Evolutionary conservation across 2,329 filamentous ascomycete species (phyloP), one percentile per base, ranked within the genome.

Genomic region (Fusarium heterosporum): DNA sequence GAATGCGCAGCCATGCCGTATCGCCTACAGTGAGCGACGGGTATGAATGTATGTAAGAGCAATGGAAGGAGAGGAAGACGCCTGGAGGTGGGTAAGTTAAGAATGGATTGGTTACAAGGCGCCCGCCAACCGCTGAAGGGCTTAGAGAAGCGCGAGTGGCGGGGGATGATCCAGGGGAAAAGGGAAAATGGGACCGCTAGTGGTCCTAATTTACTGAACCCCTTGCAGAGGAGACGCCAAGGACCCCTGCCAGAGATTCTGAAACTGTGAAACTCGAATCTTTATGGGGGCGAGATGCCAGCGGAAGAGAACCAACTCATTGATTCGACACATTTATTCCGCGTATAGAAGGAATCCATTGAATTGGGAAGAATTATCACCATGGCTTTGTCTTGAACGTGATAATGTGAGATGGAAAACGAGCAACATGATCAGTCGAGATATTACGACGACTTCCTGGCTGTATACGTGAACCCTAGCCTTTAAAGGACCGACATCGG

Each of bases 241-340:
- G 42, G 47, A 52, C 43, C 40, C 34, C 16, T 36, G 34, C 8
- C 10, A 36, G 34, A 36, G 34, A 36, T 52, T 58, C 68, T 72
- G 70, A 72, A 72, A 72, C 70, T 48, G 61, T 66, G 64, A 72
- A 59, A 71, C 68, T 53, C 45, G 34, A 47, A 46, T 55, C n/a
- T 45, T 29, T 6, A 39, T 22, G 57, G 47, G 34, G 49, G 22
- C n/a, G 36, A 42, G 22, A 22, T 22, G 22, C 22, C 22, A 22
- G 22, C 22, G 22, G 22, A 22, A 22, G 6, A 22, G 22, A 22
- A 22, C 22, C 22, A 4, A 22, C 22, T 22, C 4, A 22, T 13
- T 17, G 42, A 40, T 8, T 16, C 12, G 3, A 59, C 22, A 25
- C 22, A 19, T 28, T 17, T 22, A 29, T 30, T 26, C 25, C 17